phyloP scores from a whole-genome alignment of 768 basidiomycete genomes.

The Dioszegia aurantiaca region DNA sequence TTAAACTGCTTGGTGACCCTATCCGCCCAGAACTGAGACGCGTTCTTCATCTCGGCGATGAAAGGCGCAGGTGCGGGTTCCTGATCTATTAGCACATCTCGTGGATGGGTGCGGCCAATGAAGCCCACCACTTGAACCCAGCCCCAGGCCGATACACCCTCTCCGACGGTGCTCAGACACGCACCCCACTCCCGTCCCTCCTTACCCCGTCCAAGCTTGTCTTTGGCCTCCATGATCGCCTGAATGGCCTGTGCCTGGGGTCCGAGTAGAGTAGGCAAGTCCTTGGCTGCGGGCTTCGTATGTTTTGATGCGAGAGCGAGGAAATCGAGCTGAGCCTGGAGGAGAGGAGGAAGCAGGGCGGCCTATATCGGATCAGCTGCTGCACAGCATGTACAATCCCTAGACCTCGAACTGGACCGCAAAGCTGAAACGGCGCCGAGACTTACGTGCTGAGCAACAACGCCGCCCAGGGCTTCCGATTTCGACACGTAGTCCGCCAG shows the following conservation, averaged over 20 bases:
- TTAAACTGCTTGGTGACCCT: conserved; percentile 88
- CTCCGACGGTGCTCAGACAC: conserved; percentile 76
- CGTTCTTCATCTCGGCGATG: conserved; percentile 79
- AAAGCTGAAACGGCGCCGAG: background rate
- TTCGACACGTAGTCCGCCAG: conserved; percentile 71
- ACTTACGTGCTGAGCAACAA: conserved; percentile 77
- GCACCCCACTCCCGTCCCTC: conserved; percentile 65
- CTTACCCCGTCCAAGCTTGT: conserved; percentile 71
- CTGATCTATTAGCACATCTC: conserved; percentile 39
- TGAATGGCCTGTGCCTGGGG: conserved; percentile 72
- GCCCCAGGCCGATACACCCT: conserved; percentile 74
- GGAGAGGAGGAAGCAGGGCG: conserved; percentile 61
- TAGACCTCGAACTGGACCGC: too few species aligned
- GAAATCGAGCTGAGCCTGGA: conserved; percentile 68
- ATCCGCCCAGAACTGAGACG: conserved; percentile 82
- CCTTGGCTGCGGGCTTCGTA: conserved; percentile 70
- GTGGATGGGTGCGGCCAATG: background rate
- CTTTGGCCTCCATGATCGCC: conserved; percentile 75
- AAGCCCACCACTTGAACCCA: conserved; percentile 78
- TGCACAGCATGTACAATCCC: too few species aligned
- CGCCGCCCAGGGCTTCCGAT: conserved; percentile 66
- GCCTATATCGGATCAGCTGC: conserved; percentile 2
- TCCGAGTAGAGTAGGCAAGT: conserved; percentile 61
- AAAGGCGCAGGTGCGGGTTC: conserved; percentile 77
- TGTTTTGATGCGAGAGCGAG: conserved; percentile 68